phyloP scores from a whole-genome alignment of 805 yeast species.

The Candida orba region DNA sequence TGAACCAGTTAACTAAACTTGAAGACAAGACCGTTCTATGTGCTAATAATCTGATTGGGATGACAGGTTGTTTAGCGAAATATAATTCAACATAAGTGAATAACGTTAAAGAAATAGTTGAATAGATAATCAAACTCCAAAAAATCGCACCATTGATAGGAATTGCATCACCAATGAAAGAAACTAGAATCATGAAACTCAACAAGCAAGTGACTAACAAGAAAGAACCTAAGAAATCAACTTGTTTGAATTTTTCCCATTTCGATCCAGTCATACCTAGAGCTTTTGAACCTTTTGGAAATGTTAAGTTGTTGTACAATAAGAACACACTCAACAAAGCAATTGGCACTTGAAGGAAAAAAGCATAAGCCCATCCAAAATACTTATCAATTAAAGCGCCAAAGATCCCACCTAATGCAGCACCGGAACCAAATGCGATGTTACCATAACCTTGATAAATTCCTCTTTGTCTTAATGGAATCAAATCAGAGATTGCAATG shows the following conservation, averaged over 20 bases:
- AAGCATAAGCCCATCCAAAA: slow-evolving; percentile 64
- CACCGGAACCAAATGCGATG: slow-evolving; percentile 64
- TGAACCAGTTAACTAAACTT: slow-evolving; percentile 58
- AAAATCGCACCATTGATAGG: slow-evolving; percentile 40
- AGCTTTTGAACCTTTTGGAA: slow-evolving; percentile 47
- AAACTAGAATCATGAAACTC: slow-evolving; percentile 54
- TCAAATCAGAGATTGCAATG: slow-evolving; percentile 64
- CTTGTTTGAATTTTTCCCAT: slow-evolving; percentile 41
- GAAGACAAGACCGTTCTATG: slow-evolving; percentile 57
- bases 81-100: slow-evolving; percentile 41
- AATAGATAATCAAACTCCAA: slow-evolving; percentile 25
- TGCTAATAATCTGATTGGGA: slow-evolving; percentile 49
- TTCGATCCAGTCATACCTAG: slow-evolving; percentile 39
- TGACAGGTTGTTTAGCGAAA: slow-evolving; percentile 47
- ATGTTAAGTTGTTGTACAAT: slow-evolving; percentile 30
- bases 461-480: slow-evolving; percentile 73
- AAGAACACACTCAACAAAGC: slow-evolving; percentile 35
- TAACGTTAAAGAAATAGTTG: slow-evolving; percentile 26
- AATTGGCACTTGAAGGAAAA: slow-evolving; percentile 46
- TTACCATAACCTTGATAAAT: slow-evolving; percentile 76
- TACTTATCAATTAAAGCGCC: slow-evolving; percentile 49
- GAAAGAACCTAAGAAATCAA: slow-evolving; percentile 62
- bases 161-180: slow-evolving; percentile 55
- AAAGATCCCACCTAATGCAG: slow-evolving; percentile 59
- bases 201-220: slow-evolving; percentile 52